Evolutionary conservation across 1,284 basidiomycete genomes (phyloP), one percentile per base, ranked within the genome.

Genomic region (Marasmius tenuissimus): DNA sequence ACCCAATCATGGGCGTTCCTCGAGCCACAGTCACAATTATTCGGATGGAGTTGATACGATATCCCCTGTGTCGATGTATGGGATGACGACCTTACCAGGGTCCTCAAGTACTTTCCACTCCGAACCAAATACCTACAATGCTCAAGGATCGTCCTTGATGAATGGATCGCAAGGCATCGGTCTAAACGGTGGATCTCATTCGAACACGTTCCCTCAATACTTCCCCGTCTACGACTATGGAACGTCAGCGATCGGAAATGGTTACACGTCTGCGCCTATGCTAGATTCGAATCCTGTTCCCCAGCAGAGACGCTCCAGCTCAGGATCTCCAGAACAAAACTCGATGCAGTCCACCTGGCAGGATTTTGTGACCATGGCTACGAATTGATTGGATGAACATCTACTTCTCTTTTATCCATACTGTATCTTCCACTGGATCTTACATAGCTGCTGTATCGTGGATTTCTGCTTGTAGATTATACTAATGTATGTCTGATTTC

Each of bases 181-280:
- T 59, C 59, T 63, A 40, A 69, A 61, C 45, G 68, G 66, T 12
- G 67, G 67, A 11, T 52, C 59, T 27, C 50, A 61, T 18, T 53
- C 52, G 27, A 69, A 69, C 5, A 72, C 78, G 34, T 85, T 86
- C 73, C 89, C 89, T 9, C 82, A 81, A 65, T 92, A 91, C 67
- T 91, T 92, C 79, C 83, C 88, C 1, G 89, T 91, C 37, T 91
- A 89, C 66, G 90, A 91, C 69, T 91, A 92, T 70, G 81, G 78
- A 14, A 76, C 78, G 60, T 70, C 70, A 38, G 67, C 70, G 33
- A 72, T 71, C 65, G 65, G 50, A 53, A 67, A 62, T 45, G 66
- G 63, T 22, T 77, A 75, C 42, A 71, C 69, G 5, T 70, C 73
- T 48, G 61, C 72, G 22, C 76, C 75, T 11, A 71, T 79, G 66